phyloP scores from a whole-genome alignment of 2,329 filamentous ascomycete genomes.

The Colletotrichum acutatum region DNA sequence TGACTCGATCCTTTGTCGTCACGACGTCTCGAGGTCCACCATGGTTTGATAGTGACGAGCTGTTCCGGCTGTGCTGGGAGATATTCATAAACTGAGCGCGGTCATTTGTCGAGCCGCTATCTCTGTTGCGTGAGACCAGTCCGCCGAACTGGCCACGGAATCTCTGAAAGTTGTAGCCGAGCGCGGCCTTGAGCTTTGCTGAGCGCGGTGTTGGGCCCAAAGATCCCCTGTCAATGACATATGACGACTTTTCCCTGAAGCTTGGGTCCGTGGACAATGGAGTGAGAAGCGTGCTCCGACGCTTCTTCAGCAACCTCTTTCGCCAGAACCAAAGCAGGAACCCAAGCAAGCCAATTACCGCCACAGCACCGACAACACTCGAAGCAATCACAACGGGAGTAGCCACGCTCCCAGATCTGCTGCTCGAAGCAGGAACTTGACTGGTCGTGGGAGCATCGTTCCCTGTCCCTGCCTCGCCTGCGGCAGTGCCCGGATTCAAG shows the following conservation, averaged over 20 bases:
- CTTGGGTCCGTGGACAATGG: slow-evolving; percentile 52
- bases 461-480: slow-evolving; percentile 22
- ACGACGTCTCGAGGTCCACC: slow-evolving; percentile 35
- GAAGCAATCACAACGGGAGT: slow-evolving; percentile 60
- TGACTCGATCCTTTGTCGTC: slow-evolving; percentile 51
- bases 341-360: slow-evolving; percentile 56
- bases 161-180: slow-evolving; percentile 49
- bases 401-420: slow-evolving; percentile 39
- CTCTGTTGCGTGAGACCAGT: slow-evolving; percentile 53
- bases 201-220: slow-evolving; percentile 60
- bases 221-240: slow-evolving; percentile 57
- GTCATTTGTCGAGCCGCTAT: slow-evolving; percentile 45
- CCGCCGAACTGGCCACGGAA: slow-evolving; percentile 48
- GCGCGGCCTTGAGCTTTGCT: slow-evolving; percentile 52
- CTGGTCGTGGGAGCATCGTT: slow-evolving; percentile 14
- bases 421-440: slow-evolving; percentile 25
- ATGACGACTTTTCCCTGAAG: slow-evolving; percentile 43
- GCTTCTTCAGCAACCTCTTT: slow-evolving; percentile 53
- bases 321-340: slow-evolving; percentile 64
- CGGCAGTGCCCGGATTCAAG: slow-evolving; percentile 27
- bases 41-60: slow-evolving; percentile 41
- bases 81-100: slow-evolving; percentile 59
- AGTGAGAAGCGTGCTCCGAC: slow-evolving; percentile 61
- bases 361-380: slow-evolving; percentile 61
- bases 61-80: slow-evolving; percentile 51